Evolutionary conservation across 1,284 basidiomycete genomes (phyloP).

Genomic region (Leccinum glutinopallens): DNA sequence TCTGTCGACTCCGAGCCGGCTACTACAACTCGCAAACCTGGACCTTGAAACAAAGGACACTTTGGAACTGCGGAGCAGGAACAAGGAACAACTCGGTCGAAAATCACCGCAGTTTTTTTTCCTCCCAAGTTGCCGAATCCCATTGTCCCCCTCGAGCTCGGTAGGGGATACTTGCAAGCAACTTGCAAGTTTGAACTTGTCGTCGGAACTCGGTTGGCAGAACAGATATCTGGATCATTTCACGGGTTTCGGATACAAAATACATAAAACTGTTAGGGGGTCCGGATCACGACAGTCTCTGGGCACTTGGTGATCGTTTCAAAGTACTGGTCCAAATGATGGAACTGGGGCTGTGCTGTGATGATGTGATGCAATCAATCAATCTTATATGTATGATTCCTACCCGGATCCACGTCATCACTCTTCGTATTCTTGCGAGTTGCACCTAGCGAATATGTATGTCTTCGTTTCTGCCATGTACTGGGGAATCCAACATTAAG

Average conservation of each 20-base stretch:
- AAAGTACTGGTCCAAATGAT: too few relatives aligned
- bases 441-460: background rate
- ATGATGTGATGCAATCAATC: background rate
- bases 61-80: background rate
- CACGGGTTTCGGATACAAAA: background rate
- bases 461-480: background rate
- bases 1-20: background rate
- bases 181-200: background rate
- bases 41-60: background rate
- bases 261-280: background rate
- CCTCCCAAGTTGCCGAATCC: background rate
- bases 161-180: too few relatives aligned
- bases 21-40: background rate
- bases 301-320: background rate
- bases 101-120: background rate
- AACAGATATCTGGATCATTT: background rate
- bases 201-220: background rate
- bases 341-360: background rate
- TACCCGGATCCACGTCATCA: background rate
- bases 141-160: background rate
- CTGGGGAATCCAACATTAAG: background rate
- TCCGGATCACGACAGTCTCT: background rate
- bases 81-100: background rate
- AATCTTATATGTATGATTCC: too few relatives aligned
- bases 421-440: background rate